phyloP scores from a whole-genome alignment of 1,139 yeast genomes.

The Yamadazyma triangularis region DNA sequence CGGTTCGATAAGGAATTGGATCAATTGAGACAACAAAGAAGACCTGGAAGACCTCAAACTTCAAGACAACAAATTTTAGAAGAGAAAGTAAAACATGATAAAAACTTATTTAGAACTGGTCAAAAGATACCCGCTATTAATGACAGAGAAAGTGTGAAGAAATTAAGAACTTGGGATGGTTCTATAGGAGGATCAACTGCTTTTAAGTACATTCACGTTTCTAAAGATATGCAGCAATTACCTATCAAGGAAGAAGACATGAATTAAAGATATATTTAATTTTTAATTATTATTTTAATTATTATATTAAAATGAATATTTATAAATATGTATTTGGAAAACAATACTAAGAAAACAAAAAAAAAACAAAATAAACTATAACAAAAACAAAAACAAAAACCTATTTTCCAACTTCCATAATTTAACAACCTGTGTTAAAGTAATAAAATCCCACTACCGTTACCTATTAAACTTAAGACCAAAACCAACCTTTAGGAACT shows the following conservation, averaged over 20 bases:
- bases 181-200: slow-evolving; percentile 73
- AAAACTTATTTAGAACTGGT: slow-evolving; percentile 62
- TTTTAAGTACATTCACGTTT: slow-evolving; percentile 42
- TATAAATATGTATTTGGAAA: not conserved
- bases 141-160: slow-evolving; percentile 53
- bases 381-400: too few relatives aligned
- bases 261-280: slow-evolving; percentile 5
- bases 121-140: slow-evolving; percentile 70
- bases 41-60: slow-evolving; percentile 85
- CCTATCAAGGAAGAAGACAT: slow-evolving; percentile 21
- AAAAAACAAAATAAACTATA: not conserved
- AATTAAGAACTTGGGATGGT: slow-evolving; percentile 73
- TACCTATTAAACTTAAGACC: too few relatives aligned
- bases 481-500: slow-evolving; percentile 12
- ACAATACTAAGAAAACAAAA: not conserved
- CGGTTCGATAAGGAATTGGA: slow-evolving; percentile 73
- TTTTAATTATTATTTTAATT: too few relatives aligned
- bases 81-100: slow-evolving; percentile 56
- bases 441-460: too few relatives aligned
- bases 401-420: too few relatives aligned
- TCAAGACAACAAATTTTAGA: slow-evolving; percentile 65
- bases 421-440: too few relatives aligned
- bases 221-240: slow-evolving; percentile 26
- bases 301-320: too few relatives aligned
- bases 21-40: slow-evolving; percentile 52